These are phyloP conservation scores for Mycena kentingensis DNA, from an alignment of 768 basidiomycete species.

Conservation along the genomic window DNA sequence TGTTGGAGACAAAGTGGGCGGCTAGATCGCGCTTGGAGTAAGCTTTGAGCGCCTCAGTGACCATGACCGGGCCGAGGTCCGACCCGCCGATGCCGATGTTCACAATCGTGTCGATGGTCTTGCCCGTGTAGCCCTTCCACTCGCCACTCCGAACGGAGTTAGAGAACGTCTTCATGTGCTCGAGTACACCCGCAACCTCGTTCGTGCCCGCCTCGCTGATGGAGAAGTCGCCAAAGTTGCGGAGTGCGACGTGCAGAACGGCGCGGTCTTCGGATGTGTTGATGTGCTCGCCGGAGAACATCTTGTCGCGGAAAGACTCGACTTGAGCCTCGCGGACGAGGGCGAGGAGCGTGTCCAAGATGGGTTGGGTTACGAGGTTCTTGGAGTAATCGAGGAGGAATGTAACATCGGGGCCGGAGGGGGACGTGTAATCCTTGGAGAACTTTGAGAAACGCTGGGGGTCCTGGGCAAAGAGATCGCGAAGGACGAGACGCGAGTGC, in stretches of 20 bases:
- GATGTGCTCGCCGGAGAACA: constrained; percentile 96
- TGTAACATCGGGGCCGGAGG: constrained; percentile 66
- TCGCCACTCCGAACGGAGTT: constrained; percentile 80
- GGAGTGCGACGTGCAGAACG: constrained; percentile 91
- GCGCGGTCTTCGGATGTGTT: constrained; percentile 98
- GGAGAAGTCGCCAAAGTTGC: constrained; percentile 74
- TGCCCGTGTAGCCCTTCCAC: constrained; percentile 98
- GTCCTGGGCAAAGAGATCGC: constrained; percentile 91
- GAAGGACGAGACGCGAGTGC: constrained; percentile 74
- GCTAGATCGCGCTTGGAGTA: constrained; percentile 89
- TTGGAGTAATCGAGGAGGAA: constrained; percentile 97
- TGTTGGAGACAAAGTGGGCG: constrained; percentile 92
- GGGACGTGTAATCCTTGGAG: constrained; percentile 72
- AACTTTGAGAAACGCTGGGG: constrained; percentile 85
- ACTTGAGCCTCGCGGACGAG: constrained; percentile 87
- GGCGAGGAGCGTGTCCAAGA: constrained; percentile 73
- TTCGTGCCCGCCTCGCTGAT: constrained; percentile 81
- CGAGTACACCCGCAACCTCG: constrained; percentile 80
- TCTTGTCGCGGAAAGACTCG: constrained; percentile 83
- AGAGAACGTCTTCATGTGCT: constrained; percentile 90
- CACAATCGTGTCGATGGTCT: constrained; percentile 90
- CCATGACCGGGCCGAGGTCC: constrained; percentile 98
- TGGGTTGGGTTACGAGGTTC: constrained; percentile 87
- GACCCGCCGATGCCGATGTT: constrained; percentile 99
- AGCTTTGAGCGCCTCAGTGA: constrained; percentile 93